A percentile compares a stretch with the other conserved stretches of the same genome.
Evolutionary conservation across 2,329 filamentous ascomycete species (phyloP).

Genomic region (Sarocladium oryzae): DNA sequence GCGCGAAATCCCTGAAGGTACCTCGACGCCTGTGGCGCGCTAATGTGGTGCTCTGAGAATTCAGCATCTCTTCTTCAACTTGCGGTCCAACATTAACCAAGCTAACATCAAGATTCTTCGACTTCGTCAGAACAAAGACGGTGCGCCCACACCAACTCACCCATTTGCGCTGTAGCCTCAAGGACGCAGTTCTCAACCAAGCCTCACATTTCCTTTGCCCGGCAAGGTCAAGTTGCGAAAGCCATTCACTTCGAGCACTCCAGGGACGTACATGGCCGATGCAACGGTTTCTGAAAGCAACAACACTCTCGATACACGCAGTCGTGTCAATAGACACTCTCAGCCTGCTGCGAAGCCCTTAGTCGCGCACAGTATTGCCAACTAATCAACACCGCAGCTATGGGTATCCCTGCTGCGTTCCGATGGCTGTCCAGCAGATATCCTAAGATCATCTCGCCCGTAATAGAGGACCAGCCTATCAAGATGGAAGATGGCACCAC

Average conservation of each 20-base stretch:
- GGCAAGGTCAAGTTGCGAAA: too few species aligned
- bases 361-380: background rate
- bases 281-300: background rate
- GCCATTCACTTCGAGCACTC: too few species aligned
- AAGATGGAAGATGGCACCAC: slow-evolving; percentile 73
- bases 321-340: slow-evolving; percentile 1
- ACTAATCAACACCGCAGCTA: slow-evolving; percentile 31
- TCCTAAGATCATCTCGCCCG: slow-evolving; percentile 90
- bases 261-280: too few species aligned
- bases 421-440: slow-evolving; percentile 96
- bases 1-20: background rate
- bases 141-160: too few species aligned
- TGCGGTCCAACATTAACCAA: background rate
- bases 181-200: too few species aligned
- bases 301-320: background rate
- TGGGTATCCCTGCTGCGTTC: slow-evolving; percentile 94
- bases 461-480: slow-evolving; percentile 77
- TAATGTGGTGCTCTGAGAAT: slow-evolving; percentile 2
- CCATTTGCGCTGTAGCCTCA: too few species aligned
- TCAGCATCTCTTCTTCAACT: background rate
- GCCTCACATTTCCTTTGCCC: too few species aligned
- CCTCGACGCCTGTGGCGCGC: background rate
- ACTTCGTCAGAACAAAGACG: background rate
- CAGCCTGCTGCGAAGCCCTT: background rate
- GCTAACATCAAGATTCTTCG: background rate